Evolutionary conservation across 1,284 basidiomycete genomes (phyloP).

Genomic region (Porphyrellus sp.): DNA sequence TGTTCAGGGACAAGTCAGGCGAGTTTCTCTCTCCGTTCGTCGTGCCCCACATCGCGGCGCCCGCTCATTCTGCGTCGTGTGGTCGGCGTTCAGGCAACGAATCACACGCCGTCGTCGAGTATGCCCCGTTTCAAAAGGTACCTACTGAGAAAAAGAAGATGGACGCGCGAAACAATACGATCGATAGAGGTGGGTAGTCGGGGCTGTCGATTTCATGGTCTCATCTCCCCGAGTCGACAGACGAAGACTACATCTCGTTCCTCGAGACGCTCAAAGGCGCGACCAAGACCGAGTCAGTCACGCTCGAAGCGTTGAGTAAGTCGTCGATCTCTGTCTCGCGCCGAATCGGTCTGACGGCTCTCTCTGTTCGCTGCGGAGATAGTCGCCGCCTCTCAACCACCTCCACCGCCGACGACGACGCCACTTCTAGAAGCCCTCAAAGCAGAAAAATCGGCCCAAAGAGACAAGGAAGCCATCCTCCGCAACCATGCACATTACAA

Average conservation of each 20-base stretch:
- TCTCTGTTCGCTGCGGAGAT: no score
- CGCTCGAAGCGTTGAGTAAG: constrained; percentile 65
- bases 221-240: constrained; percentile 36
- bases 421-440: constrained; percentile 87
- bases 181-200: constrained; percentile 27
- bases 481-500: constrained; percentile 70
- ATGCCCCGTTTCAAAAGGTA: constrained; percentile 87
- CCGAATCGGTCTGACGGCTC: not conserved
- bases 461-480: constrained; percentile 66
- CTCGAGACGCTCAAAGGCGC: constrained; percentile 58
- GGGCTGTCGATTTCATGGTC: not conserved
- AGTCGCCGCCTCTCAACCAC: constrained; percentile 61
- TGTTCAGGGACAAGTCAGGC: constrained; percentile 92
- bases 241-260: constrained; percentile 82
- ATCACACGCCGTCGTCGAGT: constrained; percentile 87
- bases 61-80: not conserved
- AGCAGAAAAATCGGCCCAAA: constrained; percentile 70
- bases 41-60: not conserved
- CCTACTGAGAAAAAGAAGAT: constrained; percentile 71
- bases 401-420: constrained; percentile 70
- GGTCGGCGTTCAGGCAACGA: constrained; percentile 64
- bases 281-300: constrained; percentile 52
- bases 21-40: not conserved
- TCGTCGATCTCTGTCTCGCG: not conserved
- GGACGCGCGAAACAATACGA: constrained; percentile 38